A percentile compares a stretch with the other conserved stretches of the same genome.
Conservation (phyloP, 352 stramenopile species). For the Phytophthora pinifolia region DNA sequence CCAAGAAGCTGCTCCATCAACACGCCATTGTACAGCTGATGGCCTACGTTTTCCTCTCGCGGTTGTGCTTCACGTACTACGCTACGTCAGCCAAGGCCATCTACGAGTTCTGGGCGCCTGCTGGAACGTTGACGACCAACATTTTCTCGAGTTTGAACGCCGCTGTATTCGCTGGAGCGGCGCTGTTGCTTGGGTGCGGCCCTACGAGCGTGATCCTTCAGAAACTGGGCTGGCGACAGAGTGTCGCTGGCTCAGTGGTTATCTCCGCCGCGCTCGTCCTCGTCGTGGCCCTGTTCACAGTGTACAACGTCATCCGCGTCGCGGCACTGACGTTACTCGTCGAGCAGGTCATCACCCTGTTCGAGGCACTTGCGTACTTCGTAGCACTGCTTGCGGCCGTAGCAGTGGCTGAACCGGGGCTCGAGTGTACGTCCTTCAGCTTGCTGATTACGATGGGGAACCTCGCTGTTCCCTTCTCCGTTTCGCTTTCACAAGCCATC, state of each 20-base stretch:
- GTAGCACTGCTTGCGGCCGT: conserved; percentile 50
- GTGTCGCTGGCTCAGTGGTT: conserved; percentile 37
- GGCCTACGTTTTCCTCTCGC: conserved; percentile 43
- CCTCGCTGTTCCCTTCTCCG: conserved; percentile 48
- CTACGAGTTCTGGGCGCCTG: conserved; percentile 55
- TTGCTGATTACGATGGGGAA: conserved; percentile 59
- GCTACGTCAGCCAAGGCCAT: conserved; percentile 52
- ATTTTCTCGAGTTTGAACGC: conserved; percentile 50
- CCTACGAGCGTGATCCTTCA: conserved; percentile 22
- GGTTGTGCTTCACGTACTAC: conserved; percentile 65
- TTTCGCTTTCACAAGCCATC: conserved; percentile 64
- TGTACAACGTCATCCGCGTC: conserved; percentile 62
- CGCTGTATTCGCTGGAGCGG: conserved; percentile 40
- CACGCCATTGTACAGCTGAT: conserved; percentile 43
- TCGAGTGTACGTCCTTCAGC: conserved; percentile 52
- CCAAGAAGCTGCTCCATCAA: conserved; percentile 42
- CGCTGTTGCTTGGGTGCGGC: conserved; percentile 24
- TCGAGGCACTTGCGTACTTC: conserved; percentile 61
- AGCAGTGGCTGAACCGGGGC: conserved; percentile 43
- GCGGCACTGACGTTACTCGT: conserved; percentile 42
- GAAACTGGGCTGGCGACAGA: conserved; percentile 37
- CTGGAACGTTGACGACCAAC: conserved; percentile 42
- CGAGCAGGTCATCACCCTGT: conserved; percentile 46
- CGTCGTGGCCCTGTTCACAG: conserved; percentile 48
- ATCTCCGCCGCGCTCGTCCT: conserved; percentile 38